Evolutionary conservation across 2,329 filamentous ascomycete species (phyloP).

Genomic region (Calonectria pteridis): DNA sequence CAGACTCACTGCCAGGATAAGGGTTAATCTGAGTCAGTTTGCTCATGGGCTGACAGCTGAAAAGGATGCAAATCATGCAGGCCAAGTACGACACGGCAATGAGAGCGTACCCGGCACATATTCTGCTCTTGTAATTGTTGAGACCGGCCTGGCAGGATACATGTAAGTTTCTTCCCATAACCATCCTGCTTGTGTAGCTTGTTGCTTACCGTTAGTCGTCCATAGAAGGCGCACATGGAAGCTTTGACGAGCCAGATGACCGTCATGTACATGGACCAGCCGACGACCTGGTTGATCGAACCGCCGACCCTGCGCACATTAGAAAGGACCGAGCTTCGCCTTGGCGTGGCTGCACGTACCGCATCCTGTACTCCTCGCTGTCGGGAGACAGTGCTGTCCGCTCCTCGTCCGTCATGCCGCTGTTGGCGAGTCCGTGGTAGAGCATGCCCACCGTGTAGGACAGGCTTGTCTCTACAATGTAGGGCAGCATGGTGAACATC

Average conservation of each 20-base stretch:
- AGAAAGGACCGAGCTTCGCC: not conserved
- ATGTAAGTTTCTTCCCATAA: not conserved
- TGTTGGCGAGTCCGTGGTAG: constrained; percentile 12
- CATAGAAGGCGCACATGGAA: constrained; percentile 17
- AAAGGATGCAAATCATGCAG: not conserved
- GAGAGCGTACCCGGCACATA: not conserved
- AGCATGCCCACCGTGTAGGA: not conserved
- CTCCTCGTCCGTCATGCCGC: constrained; percentile 16
- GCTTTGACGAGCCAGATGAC: constrained; percentile 17
- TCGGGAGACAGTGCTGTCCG: constrained; percentile 13
- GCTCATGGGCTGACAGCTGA: constrained; percentile 7
- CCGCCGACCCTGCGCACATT: constrained; percentile 13
- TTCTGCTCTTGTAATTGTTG: not conserved
- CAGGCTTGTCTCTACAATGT: constrained; percentile 2
- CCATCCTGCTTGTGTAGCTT: not conserved
- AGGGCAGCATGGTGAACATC: not conserved
- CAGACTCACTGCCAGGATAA: constrained; percentile 12
- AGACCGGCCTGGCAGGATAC: not conserved
- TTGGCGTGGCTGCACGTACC: not conserved
- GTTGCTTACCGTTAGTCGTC: not conserved
- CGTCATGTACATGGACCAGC: constrained; percentile 12
- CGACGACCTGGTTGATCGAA: constrained; percentile 2
- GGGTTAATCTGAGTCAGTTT: constrained; percentile 17
- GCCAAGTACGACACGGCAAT: not conserved
- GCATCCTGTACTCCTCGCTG: constrained; percentile 14